A percentile compares a stretch with the other conserved stretches of the same genome.
These are phyloP conservation scores for Litsea cubeba DNA, from an alignment of 164 flowering plant species.

Conservation along the genomic window DNA sequence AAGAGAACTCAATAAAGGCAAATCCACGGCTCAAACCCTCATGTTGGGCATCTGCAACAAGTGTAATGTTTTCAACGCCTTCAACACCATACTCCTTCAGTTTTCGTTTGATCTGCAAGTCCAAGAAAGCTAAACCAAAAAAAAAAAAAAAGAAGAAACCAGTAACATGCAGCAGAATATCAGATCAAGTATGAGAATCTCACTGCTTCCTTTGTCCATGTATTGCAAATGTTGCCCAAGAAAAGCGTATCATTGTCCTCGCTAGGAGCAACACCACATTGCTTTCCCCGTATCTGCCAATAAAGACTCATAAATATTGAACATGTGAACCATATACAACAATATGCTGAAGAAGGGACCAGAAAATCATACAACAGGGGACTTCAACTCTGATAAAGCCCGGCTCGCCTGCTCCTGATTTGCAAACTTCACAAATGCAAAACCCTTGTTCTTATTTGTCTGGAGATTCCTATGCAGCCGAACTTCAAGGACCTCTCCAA, in stretches of 20 bases:
- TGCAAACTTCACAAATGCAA: constrained; percentile 74
- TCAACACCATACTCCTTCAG: constrained; percentile 28
- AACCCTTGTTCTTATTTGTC: constrained; percentile 67
- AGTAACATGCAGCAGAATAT: not conserved
- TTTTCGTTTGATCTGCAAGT: constrained; percentile 56
- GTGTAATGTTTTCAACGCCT: constrained; percentile 31
- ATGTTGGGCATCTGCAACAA: constrained; percentile 56
- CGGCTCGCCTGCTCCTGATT: constrained; percentile 57
- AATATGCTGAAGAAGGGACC: not conserved
- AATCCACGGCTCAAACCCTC: constrained; percentile 84
- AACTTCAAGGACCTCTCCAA: constrained; percentile 72
- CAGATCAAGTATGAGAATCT: constrained; percentile 17
- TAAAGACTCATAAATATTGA: not conserved
- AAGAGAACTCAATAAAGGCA: constrained; percentile 70
- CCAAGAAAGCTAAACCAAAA: not conserved
- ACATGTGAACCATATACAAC: not conserved
- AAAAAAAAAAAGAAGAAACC: not conserved
- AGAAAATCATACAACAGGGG: constrained; percentile 47
- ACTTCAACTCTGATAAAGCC: constrained; percentile 63
- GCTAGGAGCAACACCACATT: constrained; percentile 65
- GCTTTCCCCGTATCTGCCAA: constrained; percentile 65
- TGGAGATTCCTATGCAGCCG: constrained; percentile 47
- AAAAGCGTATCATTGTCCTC: constrained; percentile 76
- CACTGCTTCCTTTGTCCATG: constrained; percentile 91
- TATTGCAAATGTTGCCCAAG: constrained; percentile 77